Evolutionary conservation across 495 filamentous ascomycete genomes (phyloP).

Genomic region (Lasiosphaeria ovina): DNA sequence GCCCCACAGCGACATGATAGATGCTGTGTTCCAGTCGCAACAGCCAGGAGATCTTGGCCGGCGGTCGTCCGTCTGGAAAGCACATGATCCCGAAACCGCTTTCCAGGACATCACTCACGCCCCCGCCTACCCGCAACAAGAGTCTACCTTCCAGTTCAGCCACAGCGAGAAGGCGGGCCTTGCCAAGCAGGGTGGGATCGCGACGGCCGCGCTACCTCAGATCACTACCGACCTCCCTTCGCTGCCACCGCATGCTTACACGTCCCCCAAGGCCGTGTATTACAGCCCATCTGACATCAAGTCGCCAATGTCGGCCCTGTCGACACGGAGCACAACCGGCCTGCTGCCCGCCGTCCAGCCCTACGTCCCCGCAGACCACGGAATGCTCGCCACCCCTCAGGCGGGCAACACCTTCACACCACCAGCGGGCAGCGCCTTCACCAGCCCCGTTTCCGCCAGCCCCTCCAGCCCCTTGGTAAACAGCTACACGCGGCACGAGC

Average conservation of each 20-base stretch:
- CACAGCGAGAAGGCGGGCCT: conserved; percentile 1
- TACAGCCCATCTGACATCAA: conserved; percentile 30
- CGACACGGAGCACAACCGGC: conserved; percentile 32
- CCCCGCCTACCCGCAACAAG: conserved; percentile 10
- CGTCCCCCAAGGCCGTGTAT: conserved; percentile 18
- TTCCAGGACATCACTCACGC: conserved; percentile 9
- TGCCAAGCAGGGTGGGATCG: conserved; percentile 11
- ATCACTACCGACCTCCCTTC: conserved; percentile 24
- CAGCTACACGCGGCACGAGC: conserved; percentile 26
- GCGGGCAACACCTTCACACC: conserved; percentile 19
- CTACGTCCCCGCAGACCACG: conserved; percentile 44
- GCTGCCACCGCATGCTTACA: conserved; percentile 26
- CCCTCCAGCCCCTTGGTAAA: conserved; percentile 33
- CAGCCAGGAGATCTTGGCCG: conserved; percentile 7
- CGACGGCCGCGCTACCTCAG: conserved; percentile 13
- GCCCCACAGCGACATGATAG: conserved; percentile 3
- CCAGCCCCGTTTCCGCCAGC: conserved; percentile 30
- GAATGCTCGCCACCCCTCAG: conserved; percentile 16
- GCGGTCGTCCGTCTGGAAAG: conserved; percentile 25
- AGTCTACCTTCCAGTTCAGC: neutral
- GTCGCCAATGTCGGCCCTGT: conserved; percentile 32
- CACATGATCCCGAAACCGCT: conserved; percentile 14
- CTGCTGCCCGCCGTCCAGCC: conserved; percentile 31
- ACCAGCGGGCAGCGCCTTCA: conserved; percentile 20
- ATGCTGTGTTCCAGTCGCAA: neutral